Conservation (phyloP, 768 basidiomycete genomes). For the Mycena maculata region DNA sequence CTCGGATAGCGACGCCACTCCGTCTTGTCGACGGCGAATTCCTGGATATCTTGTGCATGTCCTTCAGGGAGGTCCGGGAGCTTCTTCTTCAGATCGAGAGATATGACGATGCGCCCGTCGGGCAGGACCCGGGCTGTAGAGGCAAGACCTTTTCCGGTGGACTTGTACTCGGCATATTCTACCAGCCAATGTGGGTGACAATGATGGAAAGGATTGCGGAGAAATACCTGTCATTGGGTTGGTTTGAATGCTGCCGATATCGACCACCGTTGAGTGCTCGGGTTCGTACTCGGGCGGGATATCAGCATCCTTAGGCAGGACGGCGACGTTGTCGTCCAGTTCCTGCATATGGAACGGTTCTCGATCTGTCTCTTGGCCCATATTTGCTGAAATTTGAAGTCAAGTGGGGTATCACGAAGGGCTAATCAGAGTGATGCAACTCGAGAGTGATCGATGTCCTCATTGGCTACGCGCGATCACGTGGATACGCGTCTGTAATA, state of each 20-base stretch:
- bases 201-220: neutral
- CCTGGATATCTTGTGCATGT: slow-evolving; percentile 57
- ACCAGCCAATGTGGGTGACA: neutral
- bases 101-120: slow-evolving; percentile 61
- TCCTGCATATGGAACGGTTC: slow-evolving; percentile 40
- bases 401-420: no score
- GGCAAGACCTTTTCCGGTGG: slow-evolving; percentile 54
- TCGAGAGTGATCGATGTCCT: slow-evolving; percentile 14
- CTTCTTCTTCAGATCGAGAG: slow-evolving; percentile 59
- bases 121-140: slow-evolving; percentile 54
- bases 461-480: slow-evolving; percentile 23
- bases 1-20: slow-evolving; percentile 51
- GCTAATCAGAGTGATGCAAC: no score
- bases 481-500: neutral
- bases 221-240: slow-evolving; percentile 36
- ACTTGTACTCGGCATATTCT: slow-evolving; percentile 55
- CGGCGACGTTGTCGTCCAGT: slow-evolving; percentile 29
- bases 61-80: slow-evolving; percentile 64
- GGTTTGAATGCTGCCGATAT: slow-evolving; percentile 40
- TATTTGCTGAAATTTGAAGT: neutral
- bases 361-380: slow-evolving; percentile 5
- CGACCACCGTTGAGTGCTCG: slow-evolving; percentile 26
- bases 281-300: slow-evolving; percentile 24
- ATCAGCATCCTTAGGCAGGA: slow-evolving; percentile 29
- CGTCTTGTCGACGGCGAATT: slow-evolving; percentile 59